Base-by-base conservation (phyloP, 306 rosid species). In the Acacia confusa region DNA sequence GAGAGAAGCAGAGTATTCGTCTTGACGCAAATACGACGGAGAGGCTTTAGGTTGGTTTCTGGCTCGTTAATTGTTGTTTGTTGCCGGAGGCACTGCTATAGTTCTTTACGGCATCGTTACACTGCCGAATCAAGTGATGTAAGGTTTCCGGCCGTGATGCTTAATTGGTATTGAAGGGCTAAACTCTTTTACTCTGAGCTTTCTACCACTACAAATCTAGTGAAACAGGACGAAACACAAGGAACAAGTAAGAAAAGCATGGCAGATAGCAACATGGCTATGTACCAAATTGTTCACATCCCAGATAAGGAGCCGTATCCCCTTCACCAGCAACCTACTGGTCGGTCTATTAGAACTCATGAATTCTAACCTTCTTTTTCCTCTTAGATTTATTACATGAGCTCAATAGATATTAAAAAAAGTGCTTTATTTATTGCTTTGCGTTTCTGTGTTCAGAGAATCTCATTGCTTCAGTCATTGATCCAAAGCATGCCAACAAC, bases 291-390 rank as follows among this genome's bases (percentile, higher is more conserved):
- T 50, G 74, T 92, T 48, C 83, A 95, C 58, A 80, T 95, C 64
- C 97, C 94, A 19, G 95, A 89, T 22, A 88, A 87, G 76, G 80
- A 85, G 67, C 93, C 86, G 14, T 70, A 84, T 11, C 84, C 87
- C 74, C 96, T 89, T 36, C 81, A 85, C 69, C 89, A 89, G 72
- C 97, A 91, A 77, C 94, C 94, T 48, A 93, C 97, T 27, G 94
- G 97, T 91, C 4, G 63, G 34, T 22, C 78, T 40, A 57, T 48
- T 61, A 3, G 38, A 67, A 60, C 63, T 25, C 64, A 0, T 32
- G 41, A 20, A 70, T 16, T 36, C 17, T 20, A 19, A 7, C 6
- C 0, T 68, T 4, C 4, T 3, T 13, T 19, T 1, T 2, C 17
- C 15, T 0, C 3, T 32, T 24, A 9, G 41, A 53, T 9, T 76